A percentile compares a stretch with the other conserved stretches of the same genome.
Evolutionary conservation across 768 basidiomycete species (phyloP).

Genomic region (Hygrocybe punicea): DNA sequence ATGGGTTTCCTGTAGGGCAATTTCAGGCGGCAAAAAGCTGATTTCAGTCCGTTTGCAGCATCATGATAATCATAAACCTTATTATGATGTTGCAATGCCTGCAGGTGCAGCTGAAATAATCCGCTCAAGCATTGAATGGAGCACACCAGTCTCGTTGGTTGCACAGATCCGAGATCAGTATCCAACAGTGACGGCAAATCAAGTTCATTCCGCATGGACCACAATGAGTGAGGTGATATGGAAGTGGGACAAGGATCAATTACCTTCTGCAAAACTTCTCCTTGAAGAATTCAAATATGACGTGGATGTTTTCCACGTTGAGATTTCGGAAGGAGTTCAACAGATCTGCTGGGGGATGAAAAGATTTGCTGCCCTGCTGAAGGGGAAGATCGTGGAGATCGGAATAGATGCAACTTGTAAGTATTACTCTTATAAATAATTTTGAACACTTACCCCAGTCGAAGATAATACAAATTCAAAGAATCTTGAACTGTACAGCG

Average conservation of each 20-base stretch:
- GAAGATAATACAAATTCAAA: constrained; percentile 24
- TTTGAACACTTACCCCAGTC: not conserved
- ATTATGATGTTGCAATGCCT: constrained; percentile 25
- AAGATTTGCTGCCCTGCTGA: constrained; percentile 9
- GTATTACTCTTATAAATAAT: constrained; percentile 3
- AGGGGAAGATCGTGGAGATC: constrained; percentile 18
- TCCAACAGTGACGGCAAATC: constrained; percentile 20
- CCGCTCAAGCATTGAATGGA: constrained; percentile 19
- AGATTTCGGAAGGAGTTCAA: constrained; percentile 21
- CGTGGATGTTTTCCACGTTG: constrained; percentile 20
- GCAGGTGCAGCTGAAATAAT: constrained; percentile 20
- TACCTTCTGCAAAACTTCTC: constrained; percentile 23
- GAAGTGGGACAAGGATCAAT: constrained; percentile 20
- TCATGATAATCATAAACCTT: constrained; percentile 18
- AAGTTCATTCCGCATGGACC: constrained; percentile 28
- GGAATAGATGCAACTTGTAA: constrained; percentile 23
- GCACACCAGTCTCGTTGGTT: constrained; percentile 26
- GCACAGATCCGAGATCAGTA: constrained; percentile 33
- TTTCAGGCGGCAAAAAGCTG: not conserved
- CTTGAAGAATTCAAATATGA: constrained; percentile 19
- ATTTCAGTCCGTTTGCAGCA: constrained; percentile 16
- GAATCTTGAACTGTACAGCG: constrained; percentile 25
- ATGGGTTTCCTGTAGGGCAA: constrained; percentile 11
- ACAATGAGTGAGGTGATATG: constrained; percentile 25
- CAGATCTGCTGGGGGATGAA: constrained; percentile 24